Evolutionary conservation across 176 grass and related monocot species (phyloP), one percentile per base, ranked within the genome.

Genomic region (Bothriochloa decipiens): DNA sequence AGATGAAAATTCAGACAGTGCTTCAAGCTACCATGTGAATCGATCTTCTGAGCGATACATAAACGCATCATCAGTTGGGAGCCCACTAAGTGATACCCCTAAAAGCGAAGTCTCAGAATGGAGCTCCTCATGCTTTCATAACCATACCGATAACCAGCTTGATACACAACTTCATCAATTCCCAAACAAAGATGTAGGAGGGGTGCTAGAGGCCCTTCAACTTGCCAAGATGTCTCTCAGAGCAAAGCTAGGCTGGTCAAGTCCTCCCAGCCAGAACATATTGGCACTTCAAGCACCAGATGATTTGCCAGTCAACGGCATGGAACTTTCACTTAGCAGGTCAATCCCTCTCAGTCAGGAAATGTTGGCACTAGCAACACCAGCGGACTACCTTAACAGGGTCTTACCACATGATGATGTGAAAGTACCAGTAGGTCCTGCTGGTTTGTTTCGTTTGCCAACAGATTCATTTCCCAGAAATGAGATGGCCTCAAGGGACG

Each of bases 361-460:
- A 45, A 87, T 64, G 62, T 57, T 90, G 37, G 29, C 75, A 43
- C 53, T 89, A 52, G 68, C 81, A 37, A 74, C 80, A 72, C 76
- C 49, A 81, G 45, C 8, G 39, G 36, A 74, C 65, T 82, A 76
- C 62, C 49, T 46, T 68, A 86, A 58, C 25, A 71, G 82, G 46
- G 77, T 83, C 32, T 22, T 58, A 45, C 63, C 75, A 26, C 32
- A 11, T 41, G 76, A 84, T 63, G 35, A 82, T 68, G 39, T 80
- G 32, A 99, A 89, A 67, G 52, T 90, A 86, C 93, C 91, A 29
- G 62, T 82, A 55, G 82, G 84, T 60, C 76, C 86, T 89, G 72
- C 93, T 80, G 82, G 89, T 77, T 68, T 99, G 85, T 99, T 99
- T 72, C 94, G 96, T 68, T 87, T 99, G 90, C 91, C 96, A 45